phyloP scores from a whole-genome alignment of 1,284 basidiomycete genomes.

The Cerioporus squamosus region DNA sequence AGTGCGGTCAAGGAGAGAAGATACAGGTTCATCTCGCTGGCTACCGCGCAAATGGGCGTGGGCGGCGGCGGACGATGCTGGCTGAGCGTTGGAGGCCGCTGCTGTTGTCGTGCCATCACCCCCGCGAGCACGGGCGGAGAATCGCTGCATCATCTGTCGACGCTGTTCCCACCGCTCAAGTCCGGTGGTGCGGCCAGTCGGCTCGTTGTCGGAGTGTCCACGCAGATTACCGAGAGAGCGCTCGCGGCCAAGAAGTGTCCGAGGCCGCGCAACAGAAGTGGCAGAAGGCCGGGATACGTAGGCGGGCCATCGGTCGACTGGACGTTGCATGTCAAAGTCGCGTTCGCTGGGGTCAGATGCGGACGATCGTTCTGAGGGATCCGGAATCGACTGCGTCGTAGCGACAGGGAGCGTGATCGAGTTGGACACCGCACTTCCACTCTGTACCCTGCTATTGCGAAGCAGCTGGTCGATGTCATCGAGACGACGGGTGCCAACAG shows the following conservation, averaged over 20 bases:
- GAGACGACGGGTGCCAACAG: too few relatives aligned
- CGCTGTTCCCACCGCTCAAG: slow-evolving; percentile 8
- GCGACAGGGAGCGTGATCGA: too few relatives aligned
- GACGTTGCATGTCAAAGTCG: background rate
- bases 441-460: too few relatives aligned
- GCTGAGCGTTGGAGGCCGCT: background rate
- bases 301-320: slow-evolving; percentile 1
- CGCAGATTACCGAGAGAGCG: background rate
- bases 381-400: too few relatives aligned
- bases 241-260: slow-evolving; percentile 15
- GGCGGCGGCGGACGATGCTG: too few relatives aligned
- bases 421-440: too few relatives aligned
- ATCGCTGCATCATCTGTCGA: slow-evolving; percentile 3
- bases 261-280: background rate
- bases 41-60: too few relatives aligned
- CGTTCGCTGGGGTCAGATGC: background rate
- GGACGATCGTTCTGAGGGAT: too few relatives aligned
- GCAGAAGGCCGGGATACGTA: background rate
- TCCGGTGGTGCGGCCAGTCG: background rate
- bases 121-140: too few relatives aligned
- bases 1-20: too few relatives aligned
- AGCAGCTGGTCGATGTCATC: too few relatives aligned
- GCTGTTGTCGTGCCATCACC: background rate
- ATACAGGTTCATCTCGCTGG: too few relatives aligned
- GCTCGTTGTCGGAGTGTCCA: background rate